Evolutionary conservation across 331 rosid species (phyloP).

Genomic region (Malus hybrid): DNA sequence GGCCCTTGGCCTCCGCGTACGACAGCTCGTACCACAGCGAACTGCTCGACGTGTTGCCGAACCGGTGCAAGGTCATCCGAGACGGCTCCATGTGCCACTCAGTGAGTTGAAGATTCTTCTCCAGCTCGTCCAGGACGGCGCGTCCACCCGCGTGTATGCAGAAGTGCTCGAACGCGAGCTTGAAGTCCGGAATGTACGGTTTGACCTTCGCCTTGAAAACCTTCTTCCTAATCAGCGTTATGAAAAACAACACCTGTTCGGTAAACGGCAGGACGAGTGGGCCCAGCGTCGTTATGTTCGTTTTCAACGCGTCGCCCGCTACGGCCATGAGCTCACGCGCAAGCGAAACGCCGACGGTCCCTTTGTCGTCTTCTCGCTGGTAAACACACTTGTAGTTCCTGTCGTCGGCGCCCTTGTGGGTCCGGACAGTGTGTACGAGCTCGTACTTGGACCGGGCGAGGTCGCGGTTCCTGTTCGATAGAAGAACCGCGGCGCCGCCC

Average conservation of each 20-base stretch:
- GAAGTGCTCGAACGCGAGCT: slow-evolving; percentile 82
- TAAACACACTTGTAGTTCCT: slow-evolving; percentile 61
- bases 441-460: slow-evolving; percentile 56
- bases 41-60: slow-evolving; percentile 91
- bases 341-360: slow-evolving; percentile 56
- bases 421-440: slow-evolving; percentile 74
- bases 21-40: slow-evolving; percentile 91
- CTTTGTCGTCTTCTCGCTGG: slow-evolving; percentile 64
- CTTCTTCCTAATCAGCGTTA: slow-evolving; percentile 48
- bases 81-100: slow-evolving; percentile 98
- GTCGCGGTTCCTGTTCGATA: slow-evolving; percentile 52
- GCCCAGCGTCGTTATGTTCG: slow-evolving; percentile 75
- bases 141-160: slow-evolving; percentile 93
- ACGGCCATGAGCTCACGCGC: slow-evolving; percentile 82
- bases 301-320: slow-evolving; percentile 82
- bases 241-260: slow-evolving; percentile 59
- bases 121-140: slow-evolving; percentile 72
- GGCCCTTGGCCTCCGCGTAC: slow-evolving; percentile 72
- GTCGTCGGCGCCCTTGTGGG: slow-evolving; percentile 76
- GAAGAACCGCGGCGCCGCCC: slow-evolving; percentile 81
- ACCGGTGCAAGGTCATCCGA: slow-evolving; percentile 79
- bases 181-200: slow-evolving; percentile 85
- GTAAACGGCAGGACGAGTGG: slow-evolving; percentile 74
- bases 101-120: slow-evolving; percentile 65
- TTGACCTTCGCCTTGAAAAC: slow-evolving; percentile 36